phyloP scores from a whole-genome alignment of 1,284 basidiomycete genomes.

The Xanthoconium separans region DNA sequence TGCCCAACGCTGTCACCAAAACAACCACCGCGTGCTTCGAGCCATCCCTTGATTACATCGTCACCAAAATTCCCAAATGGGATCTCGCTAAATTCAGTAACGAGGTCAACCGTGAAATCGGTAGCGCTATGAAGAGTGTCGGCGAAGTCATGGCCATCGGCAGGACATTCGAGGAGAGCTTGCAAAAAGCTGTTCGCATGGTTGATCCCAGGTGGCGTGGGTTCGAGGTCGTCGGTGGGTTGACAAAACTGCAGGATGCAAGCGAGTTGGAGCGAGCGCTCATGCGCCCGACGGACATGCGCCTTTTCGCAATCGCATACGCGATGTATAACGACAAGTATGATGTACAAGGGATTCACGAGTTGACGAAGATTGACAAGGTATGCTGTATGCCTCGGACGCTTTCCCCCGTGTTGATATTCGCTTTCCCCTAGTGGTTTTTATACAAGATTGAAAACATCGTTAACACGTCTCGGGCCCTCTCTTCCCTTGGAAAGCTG shows the following conservation, averaged over 20 bases:
- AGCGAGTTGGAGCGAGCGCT: conserved; percentile 84
- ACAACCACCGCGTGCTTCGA: conserved; percentile 99
- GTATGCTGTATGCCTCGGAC: conserved; percentile 34
- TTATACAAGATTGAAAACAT: conserved; percentile 99
- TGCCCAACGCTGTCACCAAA: conserved; percentile 99
- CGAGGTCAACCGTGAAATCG: conserved; percentile 94
- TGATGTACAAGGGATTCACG: conserved; percentile 86
- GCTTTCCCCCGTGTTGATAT: neutral
- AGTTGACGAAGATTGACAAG: conserved; percentile 97
- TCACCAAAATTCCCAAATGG: conserved; percentile 99
- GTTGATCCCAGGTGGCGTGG: conserved; percentile 90
- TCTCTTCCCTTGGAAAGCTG: conserved; percentile 70
- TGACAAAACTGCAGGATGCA: conserved; percentile 51
- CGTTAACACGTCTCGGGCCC: conserved; percentile 75
- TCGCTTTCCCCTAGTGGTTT: conserved; percentile 72
- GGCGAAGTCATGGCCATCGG: conserved; percentile 99
- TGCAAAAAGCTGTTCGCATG: conserved; percentile 98
- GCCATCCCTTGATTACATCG: conserved; percentile 99
- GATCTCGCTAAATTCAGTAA: conserved; percentile 95
- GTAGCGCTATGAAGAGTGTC: conserved; percentile 98
- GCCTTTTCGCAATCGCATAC: conserved; percentile 96
- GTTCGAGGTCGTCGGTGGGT: conserved; percentile 68
- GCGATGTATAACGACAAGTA: conserved; percentile 96
- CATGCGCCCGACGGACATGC: conserved; percentile 81
- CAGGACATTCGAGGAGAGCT: conserved; percentile 96